Conservation (phyloP, 805 yeast species). For the Candida wancherniae region DNA sequence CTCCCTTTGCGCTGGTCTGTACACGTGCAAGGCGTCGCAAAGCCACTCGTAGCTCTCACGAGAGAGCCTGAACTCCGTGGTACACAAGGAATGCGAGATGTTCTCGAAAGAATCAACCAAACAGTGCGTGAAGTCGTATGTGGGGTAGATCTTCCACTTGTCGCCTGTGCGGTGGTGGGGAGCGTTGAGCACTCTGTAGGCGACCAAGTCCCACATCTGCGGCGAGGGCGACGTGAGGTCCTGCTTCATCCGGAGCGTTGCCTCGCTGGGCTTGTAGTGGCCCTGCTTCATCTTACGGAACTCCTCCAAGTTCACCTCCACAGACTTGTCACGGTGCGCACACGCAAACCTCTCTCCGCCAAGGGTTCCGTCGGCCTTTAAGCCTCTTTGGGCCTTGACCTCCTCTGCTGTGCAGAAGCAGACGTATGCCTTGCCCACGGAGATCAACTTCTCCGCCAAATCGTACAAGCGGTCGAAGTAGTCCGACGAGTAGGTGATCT, state of each 20-base stretch:
- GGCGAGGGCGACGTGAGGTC: conserved; percentile 88
- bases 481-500: conserved; percentile 92
- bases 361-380: conserved; percentile 83
- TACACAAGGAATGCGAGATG: conserved; percentile 92
- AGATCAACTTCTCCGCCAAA: conserved; percentile 79
- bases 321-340: conserved; percentile 62
- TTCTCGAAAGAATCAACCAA: conserved; percentile 96
- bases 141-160: conserved; percentile 97
- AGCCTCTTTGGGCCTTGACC: conserved; percentile 85
- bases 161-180: conserved; percentile 95
- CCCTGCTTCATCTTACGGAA: conserved; percentile 94
- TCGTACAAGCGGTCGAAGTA: conserved; percentile 86
- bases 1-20: conserved; percentile 98
- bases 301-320: conserved; percentile 71
- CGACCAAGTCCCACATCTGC: conserved; percentile 99
- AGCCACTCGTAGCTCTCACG: conserved; percentile 98
- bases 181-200: conserved; percentile 89
- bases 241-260: conserved; percentile 95
- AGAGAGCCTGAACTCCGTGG: conserved; percentile 88
- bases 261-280: conserved; percentile 81
- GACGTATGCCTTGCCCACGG: conserved; percentile 73
- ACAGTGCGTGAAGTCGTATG: conserved; percentile 98
- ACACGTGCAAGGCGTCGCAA: conserved; percentile 90
- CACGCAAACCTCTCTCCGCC: conserved; percentile 92
- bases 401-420: conserved; percentile 93